Conservation (phyloP, 2,329 filamentous ascomycete species). For the Verruconis gallopava region DNA sequence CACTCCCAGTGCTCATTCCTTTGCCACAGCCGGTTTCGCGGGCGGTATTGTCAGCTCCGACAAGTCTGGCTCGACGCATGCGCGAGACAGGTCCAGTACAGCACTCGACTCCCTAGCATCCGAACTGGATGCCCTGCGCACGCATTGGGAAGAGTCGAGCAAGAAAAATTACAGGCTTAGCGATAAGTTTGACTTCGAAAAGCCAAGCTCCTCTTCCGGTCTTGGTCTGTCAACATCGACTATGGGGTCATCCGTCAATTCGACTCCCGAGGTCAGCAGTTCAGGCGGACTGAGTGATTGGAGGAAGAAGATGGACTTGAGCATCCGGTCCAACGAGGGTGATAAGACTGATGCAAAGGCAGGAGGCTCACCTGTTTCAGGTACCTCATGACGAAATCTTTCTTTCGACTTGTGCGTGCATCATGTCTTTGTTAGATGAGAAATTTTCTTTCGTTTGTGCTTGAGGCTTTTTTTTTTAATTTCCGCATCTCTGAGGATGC, state of each 20-base stretch:
- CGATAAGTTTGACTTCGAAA: slow-evolving; percentile 79
- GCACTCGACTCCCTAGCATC: slow-evolving; percentile 84
- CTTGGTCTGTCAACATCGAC: neutral
- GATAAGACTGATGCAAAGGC: neutral
- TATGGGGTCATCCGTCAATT: neutral
- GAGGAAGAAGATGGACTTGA: neutral
- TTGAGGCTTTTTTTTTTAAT: too few relatives aligned
- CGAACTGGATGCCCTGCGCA: slow-evolving; percentile 80
- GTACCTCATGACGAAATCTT: too few relatives aligned
- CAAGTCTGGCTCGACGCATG: neutral
- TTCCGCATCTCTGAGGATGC: too few relatives aligned
- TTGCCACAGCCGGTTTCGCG: slow-evolving; percentile 4
- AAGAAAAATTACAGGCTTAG: slow-evolving; percentile 78
- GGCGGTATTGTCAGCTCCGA: neutral
- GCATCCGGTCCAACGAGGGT: neutral
- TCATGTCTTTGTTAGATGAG: too few relatives aligned
- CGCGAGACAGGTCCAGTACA: slow-evolving; percentile 19
- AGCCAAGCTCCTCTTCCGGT: slow-evolving; percentile 10
- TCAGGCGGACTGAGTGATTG: neutral
- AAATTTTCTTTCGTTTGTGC: too few relatives aligned
- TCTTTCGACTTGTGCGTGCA: too few relatives aligned
- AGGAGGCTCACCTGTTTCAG: neutral
- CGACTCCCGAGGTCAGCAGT: neutral
- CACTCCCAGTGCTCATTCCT: slow-evolving; percentile 15
- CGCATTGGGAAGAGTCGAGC: slow-evolving; percentile 91